Percentiles rank a stretch among this genome's conserved stretches.
Evolutionary conservation across 2,329 filamentous ascomycete genomes (phyloP).

Genomic region (Coniella vitis): DNA sequence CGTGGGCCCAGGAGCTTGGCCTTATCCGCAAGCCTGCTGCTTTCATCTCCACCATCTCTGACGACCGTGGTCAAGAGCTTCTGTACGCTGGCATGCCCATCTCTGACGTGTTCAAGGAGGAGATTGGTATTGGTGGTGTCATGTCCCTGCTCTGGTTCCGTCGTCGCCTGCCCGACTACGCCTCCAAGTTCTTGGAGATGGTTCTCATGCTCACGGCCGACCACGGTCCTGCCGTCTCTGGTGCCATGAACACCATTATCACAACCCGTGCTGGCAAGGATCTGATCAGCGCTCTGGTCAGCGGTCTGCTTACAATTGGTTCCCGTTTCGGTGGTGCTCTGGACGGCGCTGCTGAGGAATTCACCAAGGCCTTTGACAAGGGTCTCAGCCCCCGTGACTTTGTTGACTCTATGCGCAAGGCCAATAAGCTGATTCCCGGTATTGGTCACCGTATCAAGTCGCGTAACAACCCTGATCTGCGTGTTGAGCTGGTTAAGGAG

Average conservation of each 20-base stretch:
- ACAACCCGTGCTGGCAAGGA: conserved; percentile 99
- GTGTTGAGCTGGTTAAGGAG: conserved; percentile 99
- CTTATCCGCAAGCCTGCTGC: conserved; percentile 99
- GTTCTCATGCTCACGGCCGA: conserved; percentile 99
- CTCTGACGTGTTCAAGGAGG: conserved; percentile 98
- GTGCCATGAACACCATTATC: conserved; percentile 99
- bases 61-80: conserved; percentile 98
- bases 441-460: conserved; percentile 99
- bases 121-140: conserved; percentile 98
- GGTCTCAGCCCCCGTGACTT: conserved; percentile 97
- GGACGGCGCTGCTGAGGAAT: conserved; percentile 96
- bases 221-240: conserved; percentile 96
- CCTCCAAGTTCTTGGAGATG: conserved; percentile 99
- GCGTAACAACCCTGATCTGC: conserved; percentile 98
- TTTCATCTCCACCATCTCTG: conserved; percentile 99
- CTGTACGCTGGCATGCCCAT: conserved; percentile 99
- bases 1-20: conserved; percentile 97
- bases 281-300: conserved; percentile 88
- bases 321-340: conserved; percentile 98
- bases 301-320: conserved; percentile 95
- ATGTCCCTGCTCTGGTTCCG: conserved; percentile 99
- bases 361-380: conserved; percentile 97
- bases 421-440: conserved; percentile 99
- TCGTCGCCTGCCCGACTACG: conserved; percentile 88
- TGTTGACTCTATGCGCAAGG: conserved; percentile 97